Conservation (phyloP, 805 yeast species). For the Candida ulmi region DNA sequence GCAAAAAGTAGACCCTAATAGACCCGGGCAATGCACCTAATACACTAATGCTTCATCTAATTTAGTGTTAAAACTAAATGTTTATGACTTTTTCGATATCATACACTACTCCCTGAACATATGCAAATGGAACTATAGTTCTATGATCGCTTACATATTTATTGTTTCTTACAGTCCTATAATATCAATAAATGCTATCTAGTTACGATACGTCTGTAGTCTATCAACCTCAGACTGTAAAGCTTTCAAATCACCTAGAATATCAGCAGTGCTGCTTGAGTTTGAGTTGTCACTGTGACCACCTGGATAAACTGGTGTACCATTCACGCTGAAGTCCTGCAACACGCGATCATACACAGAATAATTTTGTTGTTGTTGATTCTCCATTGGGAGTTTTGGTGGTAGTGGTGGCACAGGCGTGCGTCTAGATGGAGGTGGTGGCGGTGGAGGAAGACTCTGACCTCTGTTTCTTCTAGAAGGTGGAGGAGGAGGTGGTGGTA, state of each 20-base stretch:
- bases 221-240: constrained; percentile 67
- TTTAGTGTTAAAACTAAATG: too few relatives aligned
- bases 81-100: too few relatives aligned
- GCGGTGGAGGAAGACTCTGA: constrained; percentile 11
- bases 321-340: constrained; percentile 1
- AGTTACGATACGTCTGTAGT: constrained; percentile 24
- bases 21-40: too few relatives aligned
- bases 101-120: too few relatives aligned
- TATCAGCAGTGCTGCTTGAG: constrained; percentile 32
- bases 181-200: not conserved
- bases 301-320: not conserved
- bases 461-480: constrained; percentile 31
- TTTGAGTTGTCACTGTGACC: not conserved
- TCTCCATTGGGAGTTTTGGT: not conserved
- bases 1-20: too few relatives aligned
- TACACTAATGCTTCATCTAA: too few relatives aligned
- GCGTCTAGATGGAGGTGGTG: constrained; percentile 12
- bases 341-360: constrained; percentile 21
- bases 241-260: constrained; percentile 59
- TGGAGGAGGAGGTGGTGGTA: constrained; percentile 32
- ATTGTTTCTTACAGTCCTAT: too few relatives aligned
- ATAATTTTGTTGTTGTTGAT: not conserved
- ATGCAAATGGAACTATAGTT: too few relatives aligned
- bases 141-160: too few relatives aligned
- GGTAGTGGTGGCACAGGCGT: too few relatives aligned